Percentiles rank a stretch among this genome's conserved stretches.
Conservation (phyloP, 176 grass and related monocot species). For the Ananas comosus region DNA sequence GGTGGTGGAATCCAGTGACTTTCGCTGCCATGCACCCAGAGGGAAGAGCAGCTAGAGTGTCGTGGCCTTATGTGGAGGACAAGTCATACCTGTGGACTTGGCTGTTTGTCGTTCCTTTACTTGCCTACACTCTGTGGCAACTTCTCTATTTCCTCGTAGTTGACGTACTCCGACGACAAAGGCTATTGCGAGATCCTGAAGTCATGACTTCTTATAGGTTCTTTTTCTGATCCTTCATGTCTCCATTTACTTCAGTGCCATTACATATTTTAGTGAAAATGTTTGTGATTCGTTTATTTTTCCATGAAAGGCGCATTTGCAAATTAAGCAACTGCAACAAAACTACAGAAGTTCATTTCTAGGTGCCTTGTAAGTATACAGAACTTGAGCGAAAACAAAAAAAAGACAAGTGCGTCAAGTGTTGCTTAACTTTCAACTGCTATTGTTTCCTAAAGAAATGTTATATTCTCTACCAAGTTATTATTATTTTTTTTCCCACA, state of each 20-base stretch:
- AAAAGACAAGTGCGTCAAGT: too few species aligned
- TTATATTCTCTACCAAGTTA: too few species aligned
- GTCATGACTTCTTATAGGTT: conserved; percentile 99
- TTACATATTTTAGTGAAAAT: too few species aligned
- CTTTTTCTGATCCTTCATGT: conserved; percentile 10
- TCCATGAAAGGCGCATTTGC: too few species aligned
- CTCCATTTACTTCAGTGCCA: conserved; percentile 3
- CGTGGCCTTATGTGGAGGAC: conserved; percentile 91
- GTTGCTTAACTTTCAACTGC: too few species aligned
- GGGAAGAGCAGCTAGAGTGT: conserved; percentile 69
- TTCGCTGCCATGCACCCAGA: conserved; percentile 98
- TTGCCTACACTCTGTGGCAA: conserved; percentile 96
- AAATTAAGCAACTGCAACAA: too few species aligned
- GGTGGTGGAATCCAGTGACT: conserved; percentile 92
- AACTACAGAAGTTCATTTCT: too few species aligned
- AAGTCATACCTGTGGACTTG: conserved; percentile 86
- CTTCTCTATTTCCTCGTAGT: conserved; percentile 85
- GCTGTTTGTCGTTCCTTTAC: conserved; percentile 86
- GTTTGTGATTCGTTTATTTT: too few species aligned
- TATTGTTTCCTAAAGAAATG: too few species aligned
- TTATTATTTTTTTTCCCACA: too few species aligned
- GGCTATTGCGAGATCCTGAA: conserved; percentile 81
- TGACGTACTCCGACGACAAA: conserved; percentile 73
- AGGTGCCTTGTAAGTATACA: too few species aligned
- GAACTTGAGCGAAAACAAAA: too few species aligned